These are phyloP conservation scores for Aspergillus glaucus DNA, from an alignment of 2,329 filamentous ascomycete genomes.

Conservation along the genomic window DNA sequence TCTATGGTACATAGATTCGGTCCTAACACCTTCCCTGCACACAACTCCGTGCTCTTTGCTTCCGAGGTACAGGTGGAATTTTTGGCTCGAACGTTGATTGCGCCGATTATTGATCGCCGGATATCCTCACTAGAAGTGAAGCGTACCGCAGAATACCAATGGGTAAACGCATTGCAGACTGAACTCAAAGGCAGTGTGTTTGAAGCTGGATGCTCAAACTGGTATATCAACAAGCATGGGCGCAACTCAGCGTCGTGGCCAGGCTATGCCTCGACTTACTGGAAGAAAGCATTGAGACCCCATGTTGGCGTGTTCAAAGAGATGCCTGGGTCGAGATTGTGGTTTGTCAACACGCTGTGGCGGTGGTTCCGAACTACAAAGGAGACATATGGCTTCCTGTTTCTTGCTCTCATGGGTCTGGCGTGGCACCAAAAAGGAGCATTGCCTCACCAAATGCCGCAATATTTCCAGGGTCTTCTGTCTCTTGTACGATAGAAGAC, in stretches of 20 bases:
- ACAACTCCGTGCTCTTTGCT: constrained; percentile 28
- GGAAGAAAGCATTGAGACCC: constrained; percentile 2
- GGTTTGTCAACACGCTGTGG: not conserved
- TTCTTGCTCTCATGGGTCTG: not conserved
- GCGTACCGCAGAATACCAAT: constrained; percentile 18
- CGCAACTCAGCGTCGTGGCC: constrained; percentile 37
- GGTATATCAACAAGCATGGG: constrained; percentile 36
- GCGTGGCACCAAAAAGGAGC: not conserved
- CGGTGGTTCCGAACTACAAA: not conserved
- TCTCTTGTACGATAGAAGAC: too few relatives aligned
- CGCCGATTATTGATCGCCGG: constrained; percentile 27
- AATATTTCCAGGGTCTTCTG: too few relatives aligned
- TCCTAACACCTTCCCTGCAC: constrained; percentile 23
- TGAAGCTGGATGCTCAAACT: constrained; percentile 35
- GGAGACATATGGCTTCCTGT: not conserved
- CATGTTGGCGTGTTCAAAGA: constrained; percentile 1
- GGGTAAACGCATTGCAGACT: constrained; percentile 24
- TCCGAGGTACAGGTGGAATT: constrained; percentile 27
- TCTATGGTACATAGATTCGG: constrained; percentile 8
- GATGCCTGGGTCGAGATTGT: not conserved
- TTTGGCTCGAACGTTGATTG: constrained; percentile 21
- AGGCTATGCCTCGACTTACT: constrained; percentile 11
- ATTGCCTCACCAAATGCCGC: too few relatives aligned
- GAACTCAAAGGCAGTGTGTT: constrained; percentile 30
- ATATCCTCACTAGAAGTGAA: constrained; percentile 19